Evolutionary conservation across 164 flowering plant species (phyloP).

Genomic region (Tetrastigma voinierianum): DNA sequence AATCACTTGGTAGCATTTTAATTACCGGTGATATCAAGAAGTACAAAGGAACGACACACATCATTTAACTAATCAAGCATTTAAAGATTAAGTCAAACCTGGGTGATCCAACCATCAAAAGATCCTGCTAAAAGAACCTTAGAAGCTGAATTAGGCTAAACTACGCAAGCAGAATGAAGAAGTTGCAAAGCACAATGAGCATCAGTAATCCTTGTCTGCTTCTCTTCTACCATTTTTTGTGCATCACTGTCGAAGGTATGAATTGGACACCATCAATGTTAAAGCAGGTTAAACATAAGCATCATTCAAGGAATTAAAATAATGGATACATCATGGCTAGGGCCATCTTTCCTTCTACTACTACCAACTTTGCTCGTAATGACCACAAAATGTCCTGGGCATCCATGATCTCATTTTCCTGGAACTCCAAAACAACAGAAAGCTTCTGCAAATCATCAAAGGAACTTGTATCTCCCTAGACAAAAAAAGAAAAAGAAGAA

Average conservation of each 20-base stretch:
- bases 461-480: constrained; percentile 42
- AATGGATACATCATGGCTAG: constrained; percentile 49
- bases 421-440: constrained; percentile 86
- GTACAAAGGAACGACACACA: too few relatives aligned
- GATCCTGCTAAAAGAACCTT: constrained; percentile 85
- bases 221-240: constrained; percentile 55
- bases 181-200: constrained; percentile 54
- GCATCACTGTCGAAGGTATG: constrained; percentile 54
- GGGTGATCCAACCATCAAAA: constrained; percentile 90
- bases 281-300: not conserved
- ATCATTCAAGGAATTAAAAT: constrained; percentile 7
- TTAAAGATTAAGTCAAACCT: constrained; percentile 44
- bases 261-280: not conserved
- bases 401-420: constrained; percentile 78
- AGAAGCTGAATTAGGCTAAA: constrained; percentile 82
- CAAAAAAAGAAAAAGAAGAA: too few relatives aligned
- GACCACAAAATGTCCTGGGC: constrained; percentile 62
- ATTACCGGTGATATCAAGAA: not conserved
- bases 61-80: not conserved
- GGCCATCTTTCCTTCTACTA: constrained; percentile 81
- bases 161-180: constrained; percentile 57
- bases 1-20: too few relatives aligned
- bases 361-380: constrained; percentile 70
- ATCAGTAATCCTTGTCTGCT: constrained; percentile 63
- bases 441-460: constrained; percentile 50